Base-by-base conservation (phyloP, 805 yeast species). In the Candida ponderosae region DNA sequence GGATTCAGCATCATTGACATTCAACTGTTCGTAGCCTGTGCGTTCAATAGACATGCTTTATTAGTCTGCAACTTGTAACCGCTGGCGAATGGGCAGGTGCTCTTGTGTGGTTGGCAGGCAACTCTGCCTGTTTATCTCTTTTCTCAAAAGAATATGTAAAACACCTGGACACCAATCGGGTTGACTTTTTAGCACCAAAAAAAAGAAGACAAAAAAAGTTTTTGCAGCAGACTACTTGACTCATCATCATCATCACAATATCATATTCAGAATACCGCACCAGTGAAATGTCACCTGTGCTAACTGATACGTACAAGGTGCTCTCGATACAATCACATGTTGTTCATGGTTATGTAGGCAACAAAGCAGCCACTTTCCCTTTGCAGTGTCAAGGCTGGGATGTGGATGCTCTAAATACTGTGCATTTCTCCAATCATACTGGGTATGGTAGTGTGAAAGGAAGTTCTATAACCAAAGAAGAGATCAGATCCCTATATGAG, bases 341-440 rank as follows among this genome's bases (percentile, higher is more conserved):
- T 13, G 79, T 71, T 7, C 86, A 79, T 53, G 87, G 87, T 2
- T 79, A 78, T 45, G 87, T 80, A 27, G 87, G 87, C 0, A 78
- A 79, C 45, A 72, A 76, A 45, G 81, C 83, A 0, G 71, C 79
- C 2, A 70, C 79, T 0, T 79, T 79, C 49, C 84, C 85, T 0
- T 54, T 80, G 7, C 85, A 79, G 47, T 67, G 65, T 37, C 60
- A 65, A n/a, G 80, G 81, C 7, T 79, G 84, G 84, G 76, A 79
- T 43, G 82, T 79, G 9, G 87, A 80, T 50, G 72, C 70, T 15
- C 45, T 80, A 38, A 79, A 79, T 53, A 72, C 84, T 0, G 81
- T 79, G 16, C 74, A 79, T 44, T 77, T 71, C 46, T 76, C 84
- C 15, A 80, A 80, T 47, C 87, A 80, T 53, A 79, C 87, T 0